These are phyloP conservation scores for Terfezia boudieri DNA, from an alignment of 495 filamentous ascomycete genomes.

Conservation along the genomic window DNA sequence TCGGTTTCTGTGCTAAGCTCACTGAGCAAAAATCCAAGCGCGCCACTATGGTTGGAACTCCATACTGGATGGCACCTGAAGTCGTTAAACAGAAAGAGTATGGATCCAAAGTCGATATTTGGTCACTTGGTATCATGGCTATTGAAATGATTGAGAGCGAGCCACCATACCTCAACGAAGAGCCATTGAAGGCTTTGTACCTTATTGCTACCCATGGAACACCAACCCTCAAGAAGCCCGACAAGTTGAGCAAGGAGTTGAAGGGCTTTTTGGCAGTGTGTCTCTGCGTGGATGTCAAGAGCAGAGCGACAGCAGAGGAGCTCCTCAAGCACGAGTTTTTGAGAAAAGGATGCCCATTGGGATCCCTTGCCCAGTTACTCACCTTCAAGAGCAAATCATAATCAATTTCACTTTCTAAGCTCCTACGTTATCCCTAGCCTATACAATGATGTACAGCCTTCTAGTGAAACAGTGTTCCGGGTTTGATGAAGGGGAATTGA, in stretches of 20 bases:
- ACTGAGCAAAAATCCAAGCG: conserved; percentile 93
- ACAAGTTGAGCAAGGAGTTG: conserved; percentile 87
- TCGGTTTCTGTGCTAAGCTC: conserved; percentile 96
- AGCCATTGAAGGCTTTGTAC: conserved; percentile 89
- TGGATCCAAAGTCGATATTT: conserved; percentile 93
- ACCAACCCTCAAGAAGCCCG: conserved; percentile 85
- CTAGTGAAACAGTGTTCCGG: not conserved
- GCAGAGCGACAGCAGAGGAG: conserved; percentile 73
- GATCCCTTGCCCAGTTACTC: conserved; percentile 64
- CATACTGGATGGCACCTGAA: conserved; percentile 99
- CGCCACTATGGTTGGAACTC: conserved; percentile 96
- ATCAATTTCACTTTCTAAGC: not conserved
- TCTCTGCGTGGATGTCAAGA: conserved; percentile 88
- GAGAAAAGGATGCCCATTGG: conserved; percentile 54
- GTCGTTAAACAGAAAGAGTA: conserved; percentile 99
- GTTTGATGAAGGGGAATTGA: conserved; percentile 6
- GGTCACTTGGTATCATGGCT: conserved; percentile 98
- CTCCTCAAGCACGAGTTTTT: conserved; percentile 60
- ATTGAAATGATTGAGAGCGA: conserved; percentile 99
- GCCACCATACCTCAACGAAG: conserved; percentile 92
- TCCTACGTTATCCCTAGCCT: conserved; percentile 6
- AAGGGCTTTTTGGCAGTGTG: conserved; percentile 91
- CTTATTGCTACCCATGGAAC: conserved; percentile 96
- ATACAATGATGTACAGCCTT: not conserved
- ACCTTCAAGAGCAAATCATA: conserved; percentile 37